These are phyloP conservation scores for Gracilariopsis chorda DNA, from an alignment of 23 red algal species.

Conservation along the genomic window DNA sequence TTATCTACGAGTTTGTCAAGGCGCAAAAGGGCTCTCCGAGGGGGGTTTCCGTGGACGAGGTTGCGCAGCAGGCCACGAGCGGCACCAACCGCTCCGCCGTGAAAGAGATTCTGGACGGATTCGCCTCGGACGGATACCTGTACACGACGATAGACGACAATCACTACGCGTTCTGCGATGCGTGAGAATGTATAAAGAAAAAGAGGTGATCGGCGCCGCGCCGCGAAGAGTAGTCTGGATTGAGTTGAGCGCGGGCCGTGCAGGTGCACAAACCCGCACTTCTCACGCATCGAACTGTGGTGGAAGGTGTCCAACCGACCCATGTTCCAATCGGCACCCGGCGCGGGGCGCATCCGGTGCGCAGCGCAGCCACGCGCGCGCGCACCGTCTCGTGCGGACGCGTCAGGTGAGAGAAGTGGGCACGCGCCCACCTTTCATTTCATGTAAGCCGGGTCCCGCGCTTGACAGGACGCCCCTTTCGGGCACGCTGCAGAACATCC, in stretches of 20 bases:
- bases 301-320: slow-evolving; percentile 35
- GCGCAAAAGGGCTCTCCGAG: not conserved
- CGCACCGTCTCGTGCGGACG: not conserved
- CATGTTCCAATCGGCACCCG: slow-evolving; percentile 22
- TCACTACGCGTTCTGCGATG: slow-evolving; percentile 43
- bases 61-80: not conserved
- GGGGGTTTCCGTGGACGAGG: slow-evolving; percentile 37
- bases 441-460: slow-evolving; percentile 3
- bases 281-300: slow-evolving; percentile 21
- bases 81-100: not conserved
- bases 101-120: slow-evolving; percentile 20
- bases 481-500: not conserved
- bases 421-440: not conserved
- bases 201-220: not conserved
- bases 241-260: slow-evolving; percentile 16
- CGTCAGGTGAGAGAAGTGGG: not conserved
- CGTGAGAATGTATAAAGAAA: not conserved
- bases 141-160: slow-evolving; percentile 60
- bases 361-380: not conserved
- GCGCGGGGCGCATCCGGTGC: not conserved
- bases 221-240: slow-evolving; percentile 47
- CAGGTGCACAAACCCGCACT: not conserved
- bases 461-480: slow-evolving; percentile 12
- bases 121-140: slow-evolving; percentile 47
- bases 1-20: slow-evolving; percentile 29